phyloP scores from a whole-genome alignment of 1,139 yeast genomes.

The Candida dubliniensis region DNA sequence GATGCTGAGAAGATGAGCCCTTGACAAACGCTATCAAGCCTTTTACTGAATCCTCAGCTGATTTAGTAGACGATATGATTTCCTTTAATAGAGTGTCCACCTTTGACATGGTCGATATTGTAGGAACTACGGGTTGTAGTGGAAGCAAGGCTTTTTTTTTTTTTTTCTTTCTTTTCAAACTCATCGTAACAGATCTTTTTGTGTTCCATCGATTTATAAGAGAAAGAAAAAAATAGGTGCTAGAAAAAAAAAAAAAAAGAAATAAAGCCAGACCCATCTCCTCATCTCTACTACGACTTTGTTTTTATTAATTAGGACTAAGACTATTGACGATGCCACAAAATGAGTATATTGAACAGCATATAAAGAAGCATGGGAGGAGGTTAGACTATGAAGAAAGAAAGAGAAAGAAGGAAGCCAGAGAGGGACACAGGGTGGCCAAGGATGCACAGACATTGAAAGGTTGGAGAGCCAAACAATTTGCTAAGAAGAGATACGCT shows the following conservation, averaged over 20 bases:
- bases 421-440: constrained; percentile 93
- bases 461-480: constrained; percentile 98
- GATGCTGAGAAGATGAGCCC: constrained; percentile 14
- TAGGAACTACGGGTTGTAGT: background rate
- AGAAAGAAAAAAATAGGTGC: no score
- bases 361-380: constrained; percentile 96
- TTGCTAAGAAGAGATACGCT: constrained; percentile 94
- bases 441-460: constrained; percentile 93
- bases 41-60: constrained; percentile 24
- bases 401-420: constrained; percentile 92
- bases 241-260: no score
- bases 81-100: constrained; percentile 43
- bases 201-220: no score
- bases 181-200: no score
- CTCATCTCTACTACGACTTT: background rate
- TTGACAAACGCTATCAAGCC: constrained; percentile 9
- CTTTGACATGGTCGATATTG: constrained; percentile 8
- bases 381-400: constrained; percentile 94
- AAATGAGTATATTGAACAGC: constrained; percentile 98
- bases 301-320: background rate
- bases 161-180: background rate
- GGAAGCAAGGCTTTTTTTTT: constrained; percentile 1
- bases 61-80: constrained; percentile 28
- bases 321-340: constrained; percentile 66
- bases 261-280: no score